Conservation (phyloP, 139 green algal genomes). For the Ostreobium quekettii region DNA sequence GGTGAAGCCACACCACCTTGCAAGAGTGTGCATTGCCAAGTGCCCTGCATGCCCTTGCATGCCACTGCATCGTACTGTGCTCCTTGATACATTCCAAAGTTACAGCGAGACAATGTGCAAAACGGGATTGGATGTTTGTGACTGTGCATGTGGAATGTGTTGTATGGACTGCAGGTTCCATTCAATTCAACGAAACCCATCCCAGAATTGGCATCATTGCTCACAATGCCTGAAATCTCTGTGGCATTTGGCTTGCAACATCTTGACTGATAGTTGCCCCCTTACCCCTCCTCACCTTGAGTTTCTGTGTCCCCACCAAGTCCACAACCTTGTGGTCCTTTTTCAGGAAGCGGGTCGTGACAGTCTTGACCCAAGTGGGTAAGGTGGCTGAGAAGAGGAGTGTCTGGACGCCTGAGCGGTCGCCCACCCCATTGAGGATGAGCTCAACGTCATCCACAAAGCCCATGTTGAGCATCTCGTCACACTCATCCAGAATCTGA, state of each 20-base stretch:
- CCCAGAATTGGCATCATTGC: too few relatives aligned
- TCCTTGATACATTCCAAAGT: too few relatives aligned
- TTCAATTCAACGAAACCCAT: too few relatives aligned
- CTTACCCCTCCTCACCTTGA: conserved; percentile 72
- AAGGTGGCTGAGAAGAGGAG: conserved; percentile 96
- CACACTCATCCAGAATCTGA: conserved; percentile 94
- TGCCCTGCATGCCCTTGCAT: too few relatives aligned
- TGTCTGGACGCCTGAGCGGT: conserved; percentile 73
- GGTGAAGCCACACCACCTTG: too few relatives aligned
- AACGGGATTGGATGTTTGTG: too few relatives aligned
- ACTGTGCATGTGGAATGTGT: too few relatives aligned
- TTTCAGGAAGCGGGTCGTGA: conserved; percentile 78
- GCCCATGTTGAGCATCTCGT: conserved; percentile 99
- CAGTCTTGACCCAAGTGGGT: conserved; percentile 86
- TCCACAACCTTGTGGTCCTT: conserved; percentile 68
- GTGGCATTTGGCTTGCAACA: not conserved
- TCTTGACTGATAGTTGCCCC: not conserved
- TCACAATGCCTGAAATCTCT: too few relatives aligned
- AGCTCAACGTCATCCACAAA: conserved; percentile 98
- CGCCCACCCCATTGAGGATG: conserved; percentile 69
- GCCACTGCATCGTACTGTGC: too few relatives aligned
- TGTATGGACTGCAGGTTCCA: too few relatives aligned
- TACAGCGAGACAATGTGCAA: too few relatives aligned
- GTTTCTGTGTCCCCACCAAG: conserved; percentile 79
- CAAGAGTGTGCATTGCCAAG: too few relatives aligned